Conservation (phyloP, 257 asterid genomes). For the Paulownia fortunei region DNA sequence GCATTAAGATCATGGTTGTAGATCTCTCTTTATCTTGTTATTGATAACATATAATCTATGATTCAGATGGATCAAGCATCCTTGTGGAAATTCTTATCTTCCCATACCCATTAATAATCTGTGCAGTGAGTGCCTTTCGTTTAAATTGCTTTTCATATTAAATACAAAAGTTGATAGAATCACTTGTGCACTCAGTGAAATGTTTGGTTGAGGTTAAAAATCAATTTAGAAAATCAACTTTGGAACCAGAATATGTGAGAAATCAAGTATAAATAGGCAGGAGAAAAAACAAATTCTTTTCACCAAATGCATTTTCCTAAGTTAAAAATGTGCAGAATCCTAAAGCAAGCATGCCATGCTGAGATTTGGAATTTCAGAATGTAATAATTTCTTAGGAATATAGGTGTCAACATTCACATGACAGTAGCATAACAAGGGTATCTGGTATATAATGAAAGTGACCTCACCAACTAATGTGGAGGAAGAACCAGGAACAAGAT, state of each 20-base stretch:
- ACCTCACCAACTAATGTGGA: background rate
- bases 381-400: background rate
- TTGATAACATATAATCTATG: background rate
- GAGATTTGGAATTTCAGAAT: background rate
- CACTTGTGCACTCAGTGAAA: too few relatives aligned
- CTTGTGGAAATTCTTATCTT: too few relatives aligned
- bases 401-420: background rate
- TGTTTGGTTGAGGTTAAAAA: too few relatives aligned
- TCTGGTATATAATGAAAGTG: background rate
- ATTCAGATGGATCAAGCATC: background rate
- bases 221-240: too few relatives aligned
- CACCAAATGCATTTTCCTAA: background rate
- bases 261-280: too few relatives aligned
- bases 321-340: background rate
- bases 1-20: background rate
- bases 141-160: too few relatives aligned
- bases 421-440: background rate
- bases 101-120: too few relatives aligned
- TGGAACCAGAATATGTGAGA: too few relatives aligned
- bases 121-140: too few relatives aligned
- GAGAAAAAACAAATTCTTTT: too few relatives aligned
- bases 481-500: background rate
- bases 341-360: background rate
- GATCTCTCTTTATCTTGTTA: constrained; percentile 11
- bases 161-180: too few relatives aligned